Evolutionary conservation across 2,329 filamentous ascomycete genomes (phyloP).

Genomic region (Tricladium varicosporioides): DNA sequence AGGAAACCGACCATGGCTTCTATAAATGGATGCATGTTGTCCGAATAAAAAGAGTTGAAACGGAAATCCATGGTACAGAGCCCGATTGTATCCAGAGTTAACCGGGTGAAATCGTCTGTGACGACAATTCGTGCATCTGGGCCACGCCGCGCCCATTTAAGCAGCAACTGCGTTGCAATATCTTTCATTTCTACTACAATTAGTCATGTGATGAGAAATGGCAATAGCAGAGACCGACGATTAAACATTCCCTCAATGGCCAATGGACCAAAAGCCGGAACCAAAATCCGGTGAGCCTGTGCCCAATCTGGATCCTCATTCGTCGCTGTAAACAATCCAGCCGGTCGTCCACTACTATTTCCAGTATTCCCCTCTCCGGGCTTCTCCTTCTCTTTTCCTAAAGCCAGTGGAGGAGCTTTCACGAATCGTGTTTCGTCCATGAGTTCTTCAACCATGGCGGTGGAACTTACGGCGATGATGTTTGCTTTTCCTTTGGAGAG

Average conservation of each 20-base stretch:
- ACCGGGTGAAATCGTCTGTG: slow-evolving; percentile 69
- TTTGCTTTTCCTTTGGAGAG: neutral
- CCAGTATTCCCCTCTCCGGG: neutral
- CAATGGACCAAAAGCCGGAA: slow-evolving; percentile 67
- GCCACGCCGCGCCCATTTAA: slow-evolving; percentile 67
- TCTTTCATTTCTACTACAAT: slow-evolving; percentile 57
- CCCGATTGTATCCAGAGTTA: slow-evolving; percentile 64
- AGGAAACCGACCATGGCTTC: slow-evolving; percentile 65
- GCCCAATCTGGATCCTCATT: slow-evolving; percentile 58
- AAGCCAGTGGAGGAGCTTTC: neutral
- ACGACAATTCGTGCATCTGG: slow-evolving; percentile 53
- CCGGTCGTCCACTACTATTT: neutral
- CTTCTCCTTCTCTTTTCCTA: neutral
- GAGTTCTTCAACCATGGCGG: neutral
- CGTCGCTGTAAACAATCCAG: slow-evolving; percentile 12
- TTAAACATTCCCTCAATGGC: slow-evolving; percentile 66
- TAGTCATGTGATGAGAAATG: no score
- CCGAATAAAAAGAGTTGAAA: slow-evolving; percentile 75
- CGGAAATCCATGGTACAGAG: slow-evolving; percentile 44
- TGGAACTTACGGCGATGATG: neutral
- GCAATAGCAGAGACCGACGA: neutral
- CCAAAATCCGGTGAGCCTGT: slow-evolving; percentile 62
- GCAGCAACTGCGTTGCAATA: slow-evolving; percentile 59
- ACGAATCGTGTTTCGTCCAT: neutral
- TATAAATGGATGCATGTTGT: slow-evolving; percentile 68